These are phyloP conservation scores for Auriscalpium orientale DNA, from an alignment of 768 basidiomycete genomes.

Conservation along the genomic window DNA sequence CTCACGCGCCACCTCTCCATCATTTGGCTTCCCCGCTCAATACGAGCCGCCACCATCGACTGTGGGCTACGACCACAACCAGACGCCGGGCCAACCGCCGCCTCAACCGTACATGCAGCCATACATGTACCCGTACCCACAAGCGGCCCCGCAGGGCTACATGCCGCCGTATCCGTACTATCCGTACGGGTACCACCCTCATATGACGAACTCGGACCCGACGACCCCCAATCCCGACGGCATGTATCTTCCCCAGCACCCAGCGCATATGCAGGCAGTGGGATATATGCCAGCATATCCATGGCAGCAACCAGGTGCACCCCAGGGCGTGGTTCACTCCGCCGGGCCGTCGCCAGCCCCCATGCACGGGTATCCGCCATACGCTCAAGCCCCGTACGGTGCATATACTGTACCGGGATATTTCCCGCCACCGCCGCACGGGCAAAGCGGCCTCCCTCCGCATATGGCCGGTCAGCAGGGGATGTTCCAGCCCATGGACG, in stretches of 20 bases:
- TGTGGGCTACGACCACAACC: slow-evolving; percentile 20
- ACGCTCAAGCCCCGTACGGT: slow-evolving; percentile 25
- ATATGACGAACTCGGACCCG: slow-evolving; percentile 9
- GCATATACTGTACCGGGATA: slow-evolving; percentile 30
- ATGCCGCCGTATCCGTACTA: slow-evolving; percentile 14
- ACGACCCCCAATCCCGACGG: slow-evolving; percentile 21
- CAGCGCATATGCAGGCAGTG: slow-evolving; percentile 30
- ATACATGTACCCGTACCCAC: slow-evolving; percentile 28
- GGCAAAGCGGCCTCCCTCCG: slow-evolving; percentile 6
- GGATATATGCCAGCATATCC: slow-evolving; percentile 21
- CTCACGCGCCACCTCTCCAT: slow-evolving; percentile 69
- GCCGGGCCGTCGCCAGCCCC: slow-evolving; percentile 23
- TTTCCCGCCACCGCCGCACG: slow-evolving; percentile 23
- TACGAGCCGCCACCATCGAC: slow-evolving; percentile 50
- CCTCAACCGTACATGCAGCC: slow-evolving; percentile 22
- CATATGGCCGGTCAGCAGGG: background rate
- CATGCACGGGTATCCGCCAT: slow-evolving; percentile 25
- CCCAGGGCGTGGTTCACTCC: slow-evolving; percentile 28
- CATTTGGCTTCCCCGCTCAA: slow-evolving; percentile 65
- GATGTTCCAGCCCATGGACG: background rate
- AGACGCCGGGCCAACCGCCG: slow-evolving; percentile 16
- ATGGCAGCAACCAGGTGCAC: slow-evolving; percentile 15
- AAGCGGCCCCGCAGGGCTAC: slow-evolving; percentile 15
- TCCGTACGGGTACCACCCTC: slow-evolving; percentile 10
- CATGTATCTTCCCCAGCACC: slow-evolving; percentile 11